These are phyloP conservation scores for Cyphellophora europaea DNA, from an alignment of 2,329 filamentous ascomycete genomes.

Conservation along the genomic window DNA sequence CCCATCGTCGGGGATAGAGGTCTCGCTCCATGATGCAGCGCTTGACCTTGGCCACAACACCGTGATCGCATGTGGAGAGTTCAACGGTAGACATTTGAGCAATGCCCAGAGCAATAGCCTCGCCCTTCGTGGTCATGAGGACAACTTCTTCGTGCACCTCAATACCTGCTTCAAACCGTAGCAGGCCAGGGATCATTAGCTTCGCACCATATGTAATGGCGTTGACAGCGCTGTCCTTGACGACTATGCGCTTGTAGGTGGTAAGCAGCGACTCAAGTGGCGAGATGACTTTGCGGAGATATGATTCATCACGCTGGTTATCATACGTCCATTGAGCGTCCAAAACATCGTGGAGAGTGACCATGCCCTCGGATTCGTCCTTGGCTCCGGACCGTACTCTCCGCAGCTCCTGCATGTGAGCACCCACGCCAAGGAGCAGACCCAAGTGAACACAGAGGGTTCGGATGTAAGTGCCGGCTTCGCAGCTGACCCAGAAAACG, in stretches of 20 bases:
- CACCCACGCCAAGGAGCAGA: conserved; percentile 69
- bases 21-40: conserved; percentile 99
- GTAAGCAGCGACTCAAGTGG: conserved; percentile 88
- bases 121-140: conserved; percentile 97
- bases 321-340: conserved; percentile 95
- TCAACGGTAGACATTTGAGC: conserved; percentile 98
- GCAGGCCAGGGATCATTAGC: conserved; percentile 92
- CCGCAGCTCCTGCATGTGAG: conserved; percentile 96
- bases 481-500: conserved; percentile 99
- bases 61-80: conserved; percentile 93
- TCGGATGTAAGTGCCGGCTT: conserved; percentile 97
- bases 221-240: conserved; percentile 95
- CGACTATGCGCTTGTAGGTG: conserved; percentile 91
- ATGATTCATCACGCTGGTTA: conserved; percentile 90
- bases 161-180: conserved; percentile 86
- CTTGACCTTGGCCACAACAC: conserved; percentile 97
- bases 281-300: conserved; percentile 81
- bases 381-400: conserved; percentile 91
- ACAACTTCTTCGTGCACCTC: conserved; percentile 95
- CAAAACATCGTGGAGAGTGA: conserved; percentile 89
- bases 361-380: conserved; percentile 80
- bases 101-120: conserved; percentile 92
- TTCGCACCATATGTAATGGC: conserved; percentile 98
- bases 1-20: conserved; percentile 93
- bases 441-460: conserved; percentile 94